A percentile compares a stretch with the other conserved stretches of the same genome.
These are phyloP conservation scores for Ustilago cynodontis DNA, from an alignment of 1,284 basidiomycete genomes.

Conservation along the genomic window DNA sequence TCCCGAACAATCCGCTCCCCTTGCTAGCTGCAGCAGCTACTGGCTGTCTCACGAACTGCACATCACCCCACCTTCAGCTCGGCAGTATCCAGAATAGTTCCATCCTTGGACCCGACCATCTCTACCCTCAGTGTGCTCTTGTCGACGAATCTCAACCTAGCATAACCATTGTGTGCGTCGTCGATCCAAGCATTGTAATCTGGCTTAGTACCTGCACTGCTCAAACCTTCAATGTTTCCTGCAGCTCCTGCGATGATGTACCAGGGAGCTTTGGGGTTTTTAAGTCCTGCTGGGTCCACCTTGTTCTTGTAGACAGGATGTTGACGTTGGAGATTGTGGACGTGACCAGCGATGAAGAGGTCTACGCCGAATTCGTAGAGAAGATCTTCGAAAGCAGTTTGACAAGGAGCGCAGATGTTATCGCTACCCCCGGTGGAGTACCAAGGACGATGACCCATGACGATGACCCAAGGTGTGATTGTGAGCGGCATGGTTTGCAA, in stretches of 20 bases:
- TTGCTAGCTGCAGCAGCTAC: slow-evolving; percentile 1
- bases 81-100: slow-evolving; percentile 42
- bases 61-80: slow-evolving; percentile 40
- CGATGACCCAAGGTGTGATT: slow-evolving; percentile 71
- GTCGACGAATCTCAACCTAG: slow-evolving; percentile 65
- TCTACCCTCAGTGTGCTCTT: slow-evolving; percentile 48
- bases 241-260: slow-evolving; percentile 68
- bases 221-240: slow-evolving; percentile 68
- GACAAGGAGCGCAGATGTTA: slow-evolving; percentile 63
- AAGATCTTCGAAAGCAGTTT: slow-evolving; percentile 68
- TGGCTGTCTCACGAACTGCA: slow-evolving; percentile 29
- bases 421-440: slow-evolving; percentile 52
- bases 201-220: slow-evolving; percentile 18
- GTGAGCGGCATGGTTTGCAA: not conserved
- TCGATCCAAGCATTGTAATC: slow-evolving; percentile 39
- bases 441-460: slow-evolving; percentile 68
- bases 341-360: slow-evolving; percentile 68
- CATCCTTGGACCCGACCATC: slow-evolving; percentile 48
- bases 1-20: not conserved
- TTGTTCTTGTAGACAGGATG: slow-evolving; percentile 64
- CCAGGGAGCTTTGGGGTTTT: slow-evolving; percentile 66
- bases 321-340: slow-evolving; percentile 70
- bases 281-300: slow-evolving; percentile 51
- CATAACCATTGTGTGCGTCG: slow-evolving; percentile 41
- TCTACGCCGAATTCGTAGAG: slow-evolving; percentile 70